Evolutionary conservation across 2,329 filamentous ascomycete species (phyloP).

Genomic region (Drechslerella dactyloides): DNA sequence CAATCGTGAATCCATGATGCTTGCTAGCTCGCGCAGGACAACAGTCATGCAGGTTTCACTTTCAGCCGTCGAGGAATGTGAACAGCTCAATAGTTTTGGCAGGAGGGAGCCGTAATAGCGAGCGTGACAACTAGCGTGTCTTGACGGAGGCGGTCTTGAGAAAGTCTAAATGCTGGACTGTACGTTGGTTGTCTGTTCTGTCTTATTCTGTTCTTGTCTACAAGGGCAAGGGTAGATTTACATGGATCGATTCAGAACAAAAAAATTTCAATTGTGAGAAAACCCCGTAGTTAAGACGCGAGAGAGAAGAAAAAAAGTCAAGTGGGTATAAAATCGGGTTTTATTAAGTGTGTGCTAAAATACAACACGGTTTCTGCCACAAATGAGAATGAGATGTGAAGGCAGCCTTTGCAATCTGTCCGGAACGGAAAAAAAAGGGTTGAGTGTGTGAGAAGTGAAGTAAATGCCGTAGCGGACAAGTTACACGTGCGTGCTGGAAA

Average conservation of each 20-base stretch:
- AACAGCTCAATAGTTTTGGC: not conserved
- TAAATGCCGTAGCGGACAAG: not conserved
- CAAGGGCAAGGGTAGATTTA: not conserved
- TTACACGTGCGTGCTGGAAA: slow-evolving; percentile 4
- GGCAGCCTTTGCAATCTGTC: slow-evolving; percentile 35
- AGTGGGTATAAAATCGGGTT: slow-evolving; percentile 2
- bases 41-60: slow-evolving; percentile 47
- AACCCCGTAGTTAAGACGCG: not conserved
- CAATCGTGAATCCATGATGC: slow-evolving; percentile 45
- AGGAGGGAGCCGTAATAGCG: not conserved
- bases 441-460: not conserved
- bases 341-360: slow-evolving; percentile 39
- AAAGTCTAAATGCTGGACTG: slow-evolving; percentile 9
- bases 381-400: slow-evolving; percentile 3
- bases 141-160: slow-evolving; percentile 1
- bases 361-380: slow-evolving; percentile 47
- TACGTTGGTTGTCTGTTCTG: not conserved
- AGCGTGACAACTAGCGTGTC: slow-evolving; percentile 14
- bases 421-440: slow-evolving; percentile 8
- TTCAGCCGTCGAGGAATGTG: slow-evolving; percentile 44
- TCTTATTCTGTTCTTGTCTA: not conserved
- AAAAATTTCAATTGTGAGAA: not conserved
- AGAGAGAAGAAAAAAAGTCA: slow-evolving; percentile 18
- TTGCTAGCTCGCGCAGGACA: slow-evolving; percentile 30
- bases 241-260: not conserved